Percentiles rank a stretch among this genome's conserved stretches.
Conservation (phyloP, 2,329 filamentous ascomycete species). For the Hymenoscyphus albidus region DNA sequence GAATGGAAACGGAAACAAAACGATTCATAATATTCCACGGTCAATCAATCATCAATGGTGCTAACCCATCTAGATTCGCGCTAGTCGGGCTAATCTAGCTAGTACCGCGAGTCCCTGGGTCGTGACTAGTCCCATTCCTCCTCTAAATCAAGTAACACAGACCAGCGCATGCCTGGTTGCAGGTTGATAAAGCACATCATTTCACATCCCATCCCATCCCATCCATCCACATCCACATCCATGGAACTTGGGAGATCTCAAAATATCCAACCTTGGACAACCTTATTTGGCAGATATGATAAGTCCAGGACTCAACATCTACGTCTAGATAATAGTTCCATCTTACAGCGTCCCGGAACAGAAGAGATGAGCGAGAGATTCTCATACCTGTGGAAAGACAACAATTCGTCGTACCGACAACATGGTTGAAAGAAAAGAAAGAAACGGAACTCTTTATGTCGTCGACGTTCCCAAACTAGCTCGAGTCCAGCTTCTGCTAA, state of each 20-base stretch:
- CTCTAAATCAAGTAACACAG: not conserved
- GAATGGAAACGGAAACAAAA: not conserved
- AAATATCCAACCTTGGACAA: not conserved
- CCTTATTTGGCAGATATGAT: not conserved
- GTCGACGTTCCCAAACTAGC: no score
- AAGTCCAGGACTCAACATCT: no score
- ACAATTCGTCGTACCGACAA: no score
- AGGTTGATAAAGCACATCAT: conserved; percentile 1
- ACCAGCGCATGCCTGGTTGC: conserved; percentile 6
- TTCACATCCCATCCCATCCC: not conserved
- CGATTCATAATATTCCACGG: no score
- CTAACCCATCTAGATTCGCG: not conserved
- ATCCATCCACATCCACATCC: not conserved
- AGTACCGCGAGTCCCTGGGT: no score
- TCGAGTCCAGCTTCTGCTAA: not conserved
- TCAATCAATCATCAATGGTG: no score
- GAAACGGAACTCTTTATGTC: no score
- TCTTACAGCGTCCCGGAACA: no score
- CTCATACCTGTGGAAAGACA: no score
- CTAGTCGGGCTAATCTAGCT: not conserved
- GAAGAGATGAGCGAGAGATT: no score
- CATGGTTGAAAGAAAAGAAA: no score
- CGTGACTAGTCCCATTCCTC: not conserved
- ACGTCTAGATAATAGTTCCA: no score
- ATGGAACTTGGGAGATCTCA: not conserved